A percentile compares a stretch with the other conserved stretches of the same genome.
Evolutionary conservation across 768 basidiomycete genomes (phyloP).

Genomic region (Russula sp.): DNA sequence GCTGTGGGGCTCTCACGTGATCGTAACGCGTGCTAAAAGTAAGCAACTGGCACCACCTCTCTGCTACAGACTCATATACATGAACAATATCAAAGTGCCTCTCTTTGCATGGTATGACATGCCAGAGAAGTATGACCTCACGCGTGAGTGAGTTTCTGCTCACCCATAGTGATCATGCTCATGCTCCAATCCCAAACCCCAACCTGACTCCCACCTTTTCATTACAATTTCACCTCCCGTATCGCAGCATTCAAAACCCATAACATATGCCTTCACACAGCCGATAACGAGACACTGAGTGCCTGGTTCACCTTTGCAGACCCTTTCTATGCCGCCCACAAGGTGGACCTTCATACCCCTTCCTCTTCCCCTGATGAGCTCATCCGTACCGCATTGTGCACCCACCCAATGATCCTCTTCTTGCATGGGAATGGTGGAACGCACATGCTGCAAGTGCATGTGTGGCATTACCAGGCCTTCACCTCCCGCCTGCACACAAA

Average conservation of each 20-base stretch:
- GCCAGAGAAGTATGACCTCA: slow-evolving; percentile 75
- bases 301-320: slow-evolving; percentile 82
- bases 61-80: slow-evolving; percentile 44
- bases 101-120: slow-evolving; percentile 51
- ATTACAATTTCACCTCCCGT: background rate
- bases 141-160: slow-evolving; percentile 45
- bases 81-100: slow-evolving; percentile 62
- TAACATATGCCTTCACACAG: slow-evolving; percentile 61
- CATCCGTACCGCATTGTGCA: slow-evolving; percentile 46
- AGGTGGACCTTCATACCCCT: slow-evolving; percentile 33
- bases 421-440: slow-evolving; percentile 88
- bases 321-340: slow-evolving; percentile 36
- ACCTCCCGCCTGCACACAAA: slow-evolving; percentile 62
- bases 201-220: background rate
- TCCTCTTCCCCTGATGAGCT: slow-evolving; percentile 29
- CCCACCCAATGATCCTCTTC: slow-evolving; percentile 76
- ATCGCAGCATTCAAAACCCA: slow-evolving; percentile 43
- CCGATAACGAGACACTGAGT: slow-evolving; percentile 74
- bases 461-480: slow-evolving; percentile 61
- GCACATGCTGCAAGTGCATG: slow-evolving; percentile 57
- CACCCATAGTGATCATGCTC: too few relatives aligned
- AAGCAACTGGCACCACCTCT: background rate
- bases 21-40: too few relatives aligned
- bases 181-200: background rate
- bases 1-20: too few relatives aligned